These are phyloP conservation scores for Fomes fomentarius DNA, from an alignment of 1,284 basidiomycete species.

Conservation along the genomic window DNA sequence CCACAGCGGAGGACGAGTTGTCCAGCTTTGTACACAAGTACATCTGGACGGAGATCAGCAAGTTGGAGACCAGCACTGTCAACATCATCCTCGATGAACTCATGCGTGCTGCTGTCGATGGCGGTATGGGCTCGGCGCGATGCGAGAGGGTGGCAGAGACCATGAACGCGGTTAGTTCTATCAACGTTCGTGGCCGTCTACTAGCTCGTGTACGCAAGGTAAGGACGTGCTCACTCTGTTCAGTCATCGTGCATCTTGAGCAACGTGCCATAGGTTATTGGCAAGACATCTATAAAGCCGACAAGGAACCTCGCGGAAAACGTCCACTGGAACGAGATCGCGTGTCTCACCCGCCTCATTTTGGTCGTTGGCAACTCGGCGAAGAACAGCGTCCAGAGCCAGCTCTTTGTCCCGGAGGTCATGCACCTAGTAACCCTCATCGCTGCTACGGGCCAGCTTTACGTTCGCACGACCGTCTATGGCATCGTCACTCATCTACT, in stretches of 20 bases:
- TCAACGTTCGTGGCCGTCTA: conserved; percentile 78
- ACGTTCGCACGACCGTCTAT: conserved; percentile 81
- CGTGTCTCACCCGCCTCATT: conserved; percentile 74
- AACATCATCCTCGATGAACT: conserved; percentile 81
- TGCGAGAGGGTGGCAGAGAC: conserved; percentile 80
- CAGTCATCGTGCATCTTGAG: background rate
- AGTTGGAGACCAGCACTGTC: conserved; percentile 64
- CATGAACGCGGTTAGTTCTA: conserved; percentile 74
- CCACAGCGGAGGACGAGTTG: conserved; percentile 62
- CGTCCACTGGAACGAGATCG: conserved; percentile 83
- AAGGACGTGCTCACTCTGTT: conserved; percentile 23
- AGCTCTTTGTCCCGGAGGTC: conserved; percentile 83
- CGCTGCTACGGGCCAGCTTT: conserved; percentile 71
- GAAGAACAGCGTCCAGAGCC: conserved; percentile 63
- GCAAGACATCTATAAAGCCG: conserved; percentile 69
- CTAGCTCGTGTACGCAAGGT: conserved; percentile 81
- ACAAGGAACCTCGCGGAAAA: conserved; percentile 70
- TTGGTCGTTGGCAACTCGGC: conserved; percentile 74
- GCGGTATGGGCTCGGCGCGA: conserved; percentile 73
- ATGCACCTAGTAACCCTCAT: conserved; percentile 79
- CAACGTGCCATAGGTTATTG: conserved; percentile 56
- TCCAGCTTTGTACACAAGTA: conserved; percentile 69
- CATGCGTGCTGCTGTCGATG: conserved; percentile 78
- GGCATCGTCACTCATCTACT: conserved; percentile 82
- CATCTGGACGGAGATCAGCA: conserved; percentile 78